phyloP scores from a whole-genome alignment of 2,329 filamentous ascomycete genomes.

The Graphilbum fragrans region DNA sequence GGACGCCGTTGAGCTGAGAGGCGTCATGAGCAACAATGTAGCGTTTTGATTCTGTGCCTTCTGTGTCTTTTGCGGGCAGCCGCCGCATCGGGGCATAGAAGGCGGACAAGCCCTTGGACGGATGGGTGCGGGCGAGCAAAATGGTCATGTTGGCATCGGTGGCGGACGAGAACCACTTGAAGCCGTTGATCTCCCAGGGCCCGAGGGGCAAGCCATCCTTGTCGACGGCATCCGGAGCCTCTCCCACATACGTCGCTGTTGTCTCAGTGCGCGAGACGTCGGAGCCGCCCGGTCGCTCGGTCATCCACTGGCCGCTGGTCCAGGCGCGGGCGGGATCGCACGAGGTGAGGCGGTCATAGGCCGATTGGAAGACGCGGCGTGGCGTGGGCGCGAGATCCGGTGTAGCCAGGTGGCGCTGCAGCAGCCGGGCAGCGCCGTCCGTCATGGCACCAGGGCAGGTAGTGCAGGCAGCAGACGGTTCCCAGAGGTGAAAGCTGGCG shows the following conservation, averaged over 20 bases:
- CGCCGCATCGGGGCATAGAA: conserved; percentile 55
- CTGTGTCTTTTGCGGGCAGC: conserved; percentile 14
- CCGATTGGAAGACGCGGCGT: conserved; percentile 35
- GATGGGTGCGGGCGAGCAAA: conserved; percentile 46
- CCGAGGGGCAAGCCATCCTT: conserved; percentile 30
- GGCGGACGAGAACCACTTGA: conserved; percentile 61
- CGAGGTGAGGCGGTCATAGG: conserved; percentile 39
- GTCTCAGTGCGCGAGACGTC: conserved; percentile 61
- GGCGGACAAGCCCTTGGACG: conserved; percentile 37
- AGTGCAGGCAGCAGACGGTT: conserved; percentile 44
- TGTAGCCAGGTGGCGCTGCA: conserved; percentile 29
- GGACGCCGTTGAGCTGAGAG: conserved; percentile 51
- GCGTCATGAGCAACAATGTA: no score
- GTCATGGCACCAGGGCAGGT: conserved; percentile 57
- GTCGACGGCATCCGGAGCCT: conserved; percentile 10
- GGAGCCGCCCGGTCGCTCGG: conserved; percentile 55
- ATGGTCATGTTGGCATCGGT: conserved; percentile 54
- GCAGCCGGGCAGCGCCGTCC: conserved; percentile 44
- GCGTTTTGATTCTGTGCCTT: conserved; percentile 1
- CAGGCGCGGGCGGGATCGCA: conserved; percentile 40
- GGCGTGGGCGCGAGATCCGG: conserved; percentile 14
- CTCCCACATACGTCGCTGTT: conserved; percentile 25
- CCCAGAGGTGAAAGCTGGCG: conserved; percentile 41
- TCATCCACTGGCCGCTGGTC: conserved; percentile 74
- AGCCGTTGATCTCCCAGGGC: conserved; percentile 49